A percentile compares a stretch with the other conserved stretches of the same genome.
phyloP scores from a whole-genome alignment of 73 alveolate species.

The Paramecium sonneborni region DNA sequence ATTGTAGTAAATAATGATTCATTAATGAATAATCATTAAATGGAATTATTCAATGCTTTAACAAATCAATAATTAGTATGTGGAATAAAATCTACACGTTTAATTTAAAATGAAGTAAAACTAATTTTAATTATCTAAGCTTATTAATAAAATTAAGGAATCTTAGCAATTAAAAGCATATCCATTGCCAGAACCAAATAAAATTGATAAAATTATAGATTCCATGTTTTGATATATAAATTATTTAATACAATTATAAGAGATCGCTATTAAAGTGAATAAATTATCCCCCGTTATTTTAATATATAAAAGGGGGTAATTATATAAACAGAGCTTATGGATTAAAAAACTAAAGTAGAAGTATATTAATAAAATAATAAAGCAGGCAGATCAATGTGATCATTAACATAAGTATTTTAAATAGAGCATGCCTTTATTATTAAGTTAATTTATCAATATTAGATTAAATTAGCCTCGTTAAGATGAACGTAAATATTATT shows the following conservation, averaged over 20 bases:
- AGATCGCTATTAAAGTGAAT: no score
- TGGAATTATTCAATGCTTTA: background rate
- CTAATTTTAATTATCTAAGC: background rate
- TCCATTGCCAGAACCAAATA: background rate
- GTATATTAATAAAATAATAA: background rate
- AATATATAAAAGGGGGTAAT: background rate
- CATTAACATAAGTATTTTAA: background rate
- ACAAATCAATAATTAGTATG: background rate
- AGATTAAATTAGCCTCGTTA: background rate
- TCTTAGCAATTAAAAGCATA: background rate
- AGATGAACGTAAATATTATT: background rate
- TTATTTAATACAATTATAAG: background rate
- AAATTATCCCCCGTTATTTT: background rate
- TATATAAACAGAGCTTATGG: background rate
- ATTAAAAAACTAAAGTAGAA: background rate
- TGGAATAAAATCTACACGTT: background rate
- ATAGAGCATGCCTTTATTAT: background rate
- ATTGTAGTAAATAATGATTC: conserved; percentile 4
- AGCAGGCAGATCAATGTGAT: background rate
- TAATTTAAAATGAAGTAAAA: background rate
- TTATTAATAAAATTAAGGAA: background rate
- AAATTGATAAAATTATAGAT: background rate
- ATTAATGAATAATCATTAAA: background rate
- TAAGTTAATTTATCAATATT: background rate
- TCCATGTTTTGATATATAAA: background rate